Percentiles rank a stretch among this genome's conserved stretches.
These are phyloP conservation scores for Tulasnella sp. DNA, from an alignment of 768 basidiomycete genomes.

Conservation along the genomic window DNA sequence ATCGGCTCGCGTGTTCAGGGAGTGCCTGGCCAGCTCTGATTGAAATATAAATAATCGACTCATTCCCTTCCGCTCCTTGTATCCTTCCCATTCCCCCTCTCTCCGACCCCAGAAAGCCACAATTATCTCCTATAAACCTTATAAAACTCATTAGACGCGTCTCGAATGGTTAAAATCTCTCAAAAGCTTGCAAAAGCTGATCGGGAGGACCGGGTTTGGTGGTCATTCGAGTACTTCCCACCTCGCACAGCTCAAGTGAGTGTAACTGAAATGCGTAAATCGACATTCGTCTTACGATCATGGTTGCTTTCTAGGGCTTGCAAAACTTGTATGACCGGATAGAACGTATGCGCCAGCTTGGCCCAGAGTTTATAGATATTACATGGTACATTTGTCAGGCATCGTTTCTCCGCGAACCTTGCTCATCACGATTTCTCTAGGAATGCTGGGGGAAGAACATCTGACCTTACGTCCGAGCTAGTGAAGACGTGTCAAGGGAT, in stretches of 20 bases:
- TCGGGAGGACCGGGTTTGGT: slow-evolving; percentile 84
- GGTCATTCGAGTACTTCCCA: slow-evolving; percentile 99
- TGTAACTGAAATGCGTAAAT: not conserved
- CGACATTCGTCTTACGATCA: not conserved
- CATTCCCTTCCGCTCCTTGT: not conserved
- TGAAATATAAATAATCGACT: slow-evolving; percentile 3
- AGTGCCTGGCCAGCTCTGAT: too few relatives aligned
- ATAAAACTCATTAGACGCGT: not conserved
- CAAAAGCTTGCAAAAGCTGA: slow-evolving; percentile 82
- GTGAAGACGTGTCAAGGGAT: slow-evolving; percentile 88
- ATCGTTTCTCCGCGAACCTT: not conserved
- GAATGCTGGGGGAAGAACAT: slow-evolving; percentile 95
- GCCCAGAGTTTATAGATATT: slow-evolving; percentile 97
- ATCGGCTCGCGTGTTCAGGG: too few relatives aligned
- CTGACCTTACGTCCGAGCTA: slow-evolving; percentile 86
- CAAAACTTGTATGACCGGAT: slow-evolving; percentile 98
- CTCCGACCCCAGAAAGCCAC: not conserved
- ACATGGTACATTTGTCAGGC: slow-evolving; percentile 54
- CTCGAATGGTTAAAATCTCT: slow-evolving; percentile 64
- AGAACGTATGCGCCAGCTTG: slow-evolving; percentile 90
- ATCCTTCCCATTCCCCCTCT: not conserved
- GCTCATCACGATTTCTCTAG: slow-evolving; percentile 32
- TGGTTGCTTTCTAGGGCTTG: slow-evolving; percentile 45
- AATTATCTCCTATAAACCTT: not conserved
- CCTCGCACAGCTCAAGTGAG: slow-evolving; percentile 85